phyloP scores from a whole-genome alignment of 176 grass and related monocot genomes.

The Zoysia japonica region DNA sequence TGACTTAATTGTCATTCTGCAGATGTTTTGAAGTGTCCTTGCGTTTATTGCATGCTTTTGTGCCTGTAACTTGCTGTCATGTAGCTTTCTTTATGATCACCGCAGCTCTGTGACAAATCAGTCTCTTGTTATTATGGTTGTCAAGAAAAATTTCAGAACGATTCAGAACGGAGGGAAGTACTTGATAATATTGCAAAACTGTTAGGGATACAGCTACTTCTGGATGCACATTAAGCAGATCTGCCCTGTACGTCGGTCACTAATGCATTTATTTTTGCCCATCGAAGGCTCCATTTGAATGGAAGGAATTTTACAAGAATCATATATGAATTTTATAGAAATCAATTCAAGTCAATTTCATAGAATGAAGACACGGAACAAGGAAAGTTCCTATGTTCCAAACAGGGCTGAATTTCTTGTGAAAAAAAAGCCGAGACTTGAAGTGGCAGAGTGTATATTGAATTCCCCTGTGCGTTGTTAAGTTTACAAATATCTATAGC shows the following conservation, averaged over 20 bases:
- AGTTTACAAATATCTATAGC: slow-evolving; percentile 20
- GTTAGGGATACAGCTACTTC: no score
- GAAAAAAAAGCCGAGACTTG: background rate
- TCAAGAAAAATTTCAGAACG: background rate
- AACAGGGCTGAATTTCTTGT: background rate
- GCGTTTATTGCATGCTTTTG: slow-evolving; percentile 21
- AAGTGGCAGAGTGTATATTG: background rate
- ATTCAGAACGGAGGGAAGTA: no score
- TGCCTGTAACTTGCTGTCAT: slow-evolving; percentile 36
- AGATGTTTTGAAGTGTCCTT: slow-evolving; percentile 23
- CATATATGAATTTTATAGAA: no score
- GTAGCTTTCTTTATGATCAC: slow-evolving; percentile 32
- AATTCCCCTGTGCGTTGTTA: background rate
- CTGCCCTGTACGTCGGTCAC: background rate
- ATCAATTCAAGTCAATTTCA: no score
- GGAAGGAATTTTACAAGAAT: no score
- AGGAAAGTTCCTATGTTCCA: no score
- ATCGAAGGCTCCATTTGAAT: no score
- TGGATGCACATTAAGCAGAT: background rate
- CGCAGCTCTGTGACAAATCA: slow-evolving; percentile 11
- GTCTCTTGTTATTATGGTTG: slow-evolving; percentile 7
- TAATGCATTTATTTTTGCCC: background rate
- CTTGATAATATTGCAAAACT: no score
- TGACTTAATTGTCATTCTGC: slow-evolving; percentile 24
- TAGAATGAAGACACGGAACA: no score